Evolutionary conservation across 805 yeast species (phyloP), one percentile per base, ranked within the genome.

Genomic region (Jamesozyma lodderae): DNA sequence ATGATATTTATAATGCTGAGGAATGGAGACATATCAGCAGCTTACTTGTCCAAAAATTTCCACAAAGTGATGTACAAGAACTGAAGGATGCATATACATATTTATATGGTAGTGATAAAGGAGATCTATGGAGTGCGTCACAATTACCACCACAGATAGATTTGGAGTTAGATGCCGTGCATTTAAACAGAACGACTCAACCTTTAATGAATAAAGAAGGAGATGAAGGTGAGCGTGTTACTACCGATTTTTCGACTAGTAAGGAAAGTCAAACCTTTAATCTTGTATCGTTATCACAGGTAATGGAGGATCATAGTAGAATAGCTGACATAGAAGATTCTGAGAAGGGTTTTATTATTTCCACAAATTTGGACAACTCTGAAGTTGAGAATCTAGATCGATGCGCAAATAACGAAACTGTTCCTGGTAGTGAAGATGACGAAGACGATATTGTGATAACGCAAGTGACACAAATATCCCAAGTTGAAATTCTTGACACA

Each of bases 21-120:
- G 64, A 59, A 36, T 59, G 64, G 64, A 33, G 40, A 6, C 26
- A 35, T 19, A 51, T 56, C 9, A 43, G 44, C 13, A 27, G 27
- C 8, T 32, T 43, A 15, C 30, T 59, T 11, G 17, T 42, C 17
- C 42, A 47, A 10, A 46, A 45, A 9, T 51, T 56, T 30, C 59
- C 59, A 1, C 45, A 46, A 6, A 43, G 46, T 23, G 44, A 42
- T 7, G 31, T 38, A 20, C 37, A 44, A 4, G 60, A 57, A 15
- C 36, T 55, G 5, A 38, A 42, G 16, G 48, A 46, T 14, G 52
- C 53, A 3, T 51, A 49, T 25, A 40, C 39, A 4, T 48, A 51
- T 37, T 33, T 56, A n/a, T 55, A 57, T 41, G 60, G 61, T 4
- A 36, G 37, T 7, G 46, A 39, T 7, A 35, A 40, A 6, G 42